phyloP scores from a whole-genome alignment of 192 early-diverging fungal species.

The Coemansia aciculifera region DNA sequence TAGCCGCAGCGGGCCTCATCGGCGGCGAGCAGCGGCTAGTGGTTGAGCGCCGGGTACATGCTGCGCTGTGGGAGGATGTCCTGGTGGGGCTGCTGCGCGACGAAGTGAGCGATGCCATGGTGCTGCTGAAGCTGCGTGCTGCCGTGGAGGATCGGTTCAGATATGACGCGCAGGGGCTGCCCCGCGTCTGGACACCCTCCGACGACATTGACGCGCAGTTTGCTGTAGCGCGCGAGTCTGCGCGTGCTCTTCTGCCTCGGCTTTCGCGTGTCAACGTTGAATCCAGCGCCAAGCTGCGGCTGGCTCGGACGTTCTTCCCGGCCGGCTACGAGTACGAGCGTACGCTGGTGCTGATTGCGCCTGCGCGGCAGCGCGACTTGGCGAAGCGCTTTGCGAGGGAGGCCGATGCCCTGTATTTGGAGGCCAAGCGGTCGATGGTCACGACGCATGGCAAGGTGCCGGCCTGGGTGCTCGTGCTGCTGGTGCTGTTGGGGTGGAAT shows the following conservation, averaged over 20 bases:
- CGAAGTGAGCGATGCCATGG: conserved; percentile 79
- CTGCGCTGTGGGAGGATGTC: conserved; percentile 68
- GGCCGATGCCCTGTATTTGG: conserved; percentile 87
- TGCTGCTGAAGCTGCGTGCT: conserved; percentile 76
- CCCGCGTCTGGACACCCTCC: conserved; percentile 90
- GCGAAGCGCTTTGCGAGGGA: conserved; percentile 83
- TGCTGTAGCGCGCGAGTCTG: conserved; percentile 68
- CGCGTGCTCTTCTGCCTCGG: conserved; percentile 63
- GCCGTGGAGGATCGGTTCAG: conserved; percentile 90
- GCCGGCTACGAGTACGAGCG: conserved; percentile 61
- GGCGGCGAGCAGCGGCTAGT: conserved; percentile 57
- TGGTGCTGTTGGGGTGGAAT: conserved; percentile 92
- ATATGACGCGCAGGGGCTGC: conserved; percentile 91
- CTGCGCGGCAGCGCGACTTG: conserved; percentile 68
- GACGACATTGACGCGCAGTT: conserved; percentile 95
- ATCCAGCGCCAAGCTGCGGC: not conserved
- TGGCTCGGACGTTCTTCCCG: conserved; percentile 22
- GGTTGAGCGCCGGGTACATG: conserved; percentile 59
- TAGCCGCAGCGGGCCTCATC: conserved; percentile 27
- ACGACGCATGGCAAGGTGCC: conserved; percentile 84
- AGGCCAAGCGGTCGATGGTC: conserved; percentile 95
- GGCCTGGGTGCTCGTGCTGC: conserved; percentile 76
- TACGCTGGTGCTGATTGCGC: conserved; percentile 64
- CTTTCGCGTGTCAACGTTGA: conserved; percentile 69
- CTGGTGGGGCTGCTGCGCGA: conserved; percentile 73